Base-by-base conservation (phyloP, 1,139 yeast genomes). In the Meyerozyma athensensis region DNA sequence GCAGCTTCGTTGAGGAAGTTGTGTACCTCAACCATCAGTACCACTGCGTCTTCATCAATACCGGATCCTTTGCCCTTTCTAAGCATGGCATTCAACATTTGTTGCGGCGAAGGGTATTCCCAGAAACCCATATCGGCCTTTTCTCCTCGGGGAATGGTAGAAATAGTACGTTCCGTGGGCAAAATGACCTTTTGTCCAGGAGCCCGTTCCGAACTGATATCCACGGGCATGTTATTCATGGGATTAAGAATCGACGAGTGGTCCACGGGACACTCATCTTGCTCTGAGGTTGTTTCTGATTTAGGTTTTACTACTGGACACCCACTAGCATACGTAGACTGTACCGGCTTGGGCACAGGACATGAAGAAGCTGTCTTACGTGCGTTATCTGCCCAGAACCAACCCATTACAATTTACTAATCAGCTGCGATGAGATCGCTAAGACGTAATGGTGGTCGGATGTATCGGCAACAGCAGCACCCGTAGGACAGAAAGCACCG, bases 61-160 rank as follows among this genome's bases (percentile, higher is more conserved):
- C 79, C 86, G 34, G 84, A 83, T 21, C 81, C 86, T 53, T 89
- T 89, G 10, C 97, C 96, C 63, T 92, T 92, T 47, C 92, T 77
- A 33, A 89, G 66, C 97, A 92, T 92, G 19, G 99, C 99, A 56
- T 90, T 90, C 47, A 89, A 79, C 98, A 92, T 94, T 58, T 92
- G 98, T 59, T 92, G 98, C 1, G 99, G 98, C 2, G 96, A 87
- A 2, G 99, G 99, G 58, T 94, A 92, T 59, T 92, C 98, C 99
- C 99, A 92, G 34, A 81, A 78, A 0, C 95, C 90, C 43, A 76
- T 77, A 19, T 66, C 73, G 3, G 65, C 68, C n/a, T 61, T 56
- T 26, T 72, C 77, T 19, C 97, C 97, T 46, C 87, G 74, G 14
- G 99, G 98, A 41, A 92, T 92, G 4, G 89, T 66, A 8, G 96